phyloP scores from a whole-genome alignment of 805 yeast genomes.

The Priceomyces fermenticarens region DNA sequence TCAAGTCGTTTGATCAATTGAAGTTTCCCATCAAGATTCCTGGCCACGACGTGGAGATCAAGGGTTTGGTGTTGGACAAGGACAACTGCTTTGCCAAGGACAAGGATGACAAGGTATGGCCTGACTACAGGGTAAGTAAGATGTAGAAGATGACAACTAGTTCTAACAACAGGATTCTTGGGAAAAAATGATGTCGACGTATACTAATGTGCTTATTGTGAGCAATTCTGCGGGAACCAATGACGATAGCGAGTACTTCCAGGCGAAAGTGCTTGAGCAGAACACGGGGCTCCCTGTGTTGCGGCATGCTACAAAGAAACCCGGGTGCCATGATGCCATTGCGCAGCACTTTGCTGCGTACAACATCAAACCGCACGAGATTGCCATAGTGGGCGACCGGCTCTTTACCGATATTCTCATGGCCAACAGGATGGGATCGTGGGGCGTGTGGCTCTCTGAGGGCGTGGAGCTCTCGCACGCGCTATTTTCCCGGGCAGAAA shows the following conservation, averaged over 20 bases:
- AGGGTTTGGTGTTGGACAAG: constrained; percentile 84
- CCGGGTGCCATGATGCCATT: constrained; percentile 75
- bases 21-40: constrained; percentile 51
- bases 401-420: constrained; percentile 86
- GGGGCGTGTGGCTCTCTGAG: constrained; percentile 76
- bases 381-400: constrained; percentile 88
- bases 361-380: constrained; percentile 54
- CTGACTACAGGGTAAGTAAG: constrained; percentile 49
- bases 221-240: constrained; percentile 92
- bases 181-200: constrained; percentile 49
- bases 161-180: constrained; percentile 38
- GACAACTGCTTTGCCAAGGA: constrained; percentile 94
- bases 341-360: constrained; percentile 52
- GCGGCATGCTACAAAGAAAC: constrained; percentile 73
- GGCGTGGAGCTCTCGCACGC: constrained; percentile 65
- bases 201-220: constrained; percentile 73
- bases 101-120: constrained; percentile 77
- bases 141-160: neutral
- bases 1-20: constrained; percentile 57
- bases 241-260: constrained; percentile 58
- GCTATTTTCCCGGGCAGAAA: constrained; percentile 51
- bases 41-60: constrained; percentile 37
- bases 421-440: constrained; percentile 92
- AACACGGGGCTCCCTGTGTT: constrained; percentile 68
- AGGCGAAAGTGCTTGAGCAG: constrained; percentile 61